Percentiles rank a stretch among this genome's conserved stretches.
Evolutionary conservation across 1,139 yeast species (phyloP).

Genomic region (Suhomyces bribrorum): DNA sequence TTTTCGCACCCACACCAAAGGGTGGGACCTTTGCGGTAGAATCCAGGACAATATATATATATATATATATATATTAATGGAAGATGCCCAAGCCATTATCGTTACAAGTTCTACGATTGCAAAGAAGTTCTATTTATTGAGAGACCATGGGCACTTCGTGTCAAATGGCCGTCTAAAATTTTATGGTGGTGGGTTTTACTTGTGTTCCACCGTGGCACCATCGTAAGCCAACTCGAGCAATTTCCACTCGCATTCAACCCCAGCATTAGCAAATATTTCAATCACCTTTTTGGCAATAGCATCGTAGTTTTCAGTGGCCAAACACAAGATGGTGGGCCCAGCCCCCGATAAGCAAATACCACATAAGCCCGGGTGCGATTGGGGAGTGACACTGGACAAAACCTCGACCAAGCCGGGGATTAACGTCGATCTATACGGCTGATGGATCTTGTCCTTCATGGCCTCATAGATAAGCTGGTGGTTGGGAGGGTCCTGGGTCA

Average conservation of each 20-base stretch:
- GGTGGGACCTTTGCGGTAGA: too few relatives aligned
- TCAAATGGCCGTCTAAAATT: not conserved
- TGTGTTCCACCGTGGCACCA: constrained; percentile 60
- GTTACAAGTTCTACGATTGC: too few relatives aligned
- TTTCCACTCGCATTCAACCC: constrained; percentile 78
- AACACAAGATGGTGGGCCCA: constrained; percentile 93
- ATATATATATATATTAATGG: too few relatives aligned
- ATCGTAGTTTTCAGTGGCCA: constrained; percentile 87
- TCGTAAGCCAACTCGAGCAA: constrained; percentile 82
- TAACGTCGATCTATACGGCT: constrained; percentile 86
- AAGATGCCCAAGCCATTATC: too few relatives aligned
- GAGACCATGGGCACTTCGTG: too few relatives aligned
- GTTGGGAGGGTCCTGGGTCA: constrained; percentile 80
- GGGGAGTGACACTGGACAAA: constrained; percentile 78
- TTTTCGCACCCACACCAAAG: too few relatives aligned
- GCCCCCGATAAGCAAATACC: constrained; percentile 98
- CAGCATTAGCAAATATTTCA: constrained; percentile 62
- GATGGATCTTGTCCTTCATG: constrained; percentile 96
- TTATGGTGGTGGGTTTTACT: too few relatives aligned
- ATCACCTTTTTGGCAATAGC: constrained; percentile 78
- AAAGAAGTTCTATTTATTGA: too few relatives aligned
- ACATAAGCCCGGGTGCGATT: constrained; percentile 76
- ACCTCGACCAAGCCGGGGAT: constrained; percentile 91
- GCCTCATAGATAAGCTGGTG: constrained; percentile 84
- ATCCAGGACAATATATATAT: too few relatives aligned